These are phyloP conservation scores for Diddensiella caesifluorescens DNA, from an alignment of 805 yeast species.

Conservation along the genomic window DNA sequence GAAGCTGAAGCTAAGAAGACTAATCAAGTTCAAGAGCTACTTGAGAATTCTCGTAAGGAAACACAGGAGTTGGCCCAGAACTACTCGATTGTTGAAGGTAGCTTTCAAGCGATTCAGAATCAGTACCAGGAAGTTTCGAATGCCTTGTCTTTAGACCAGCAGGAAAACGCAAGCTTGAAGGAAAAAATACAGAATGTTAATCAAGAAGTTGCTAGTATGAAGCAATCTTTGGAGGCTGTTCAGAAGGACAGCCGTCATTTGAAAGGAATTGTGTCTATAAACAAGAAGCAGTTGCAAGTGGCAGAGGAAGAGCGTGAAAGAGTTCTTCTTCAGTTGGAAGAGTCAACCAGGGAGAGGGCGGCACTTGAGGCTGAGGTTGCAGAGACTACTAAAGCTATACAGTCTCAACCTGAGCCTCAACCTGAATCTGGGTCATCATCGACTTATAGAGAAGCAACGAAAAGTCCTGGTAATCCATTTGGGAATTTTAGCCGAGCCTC, in stretches of 20 bases:
- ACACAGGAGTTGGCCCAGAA: constrained; percentile 66
- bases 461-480: constrained; percentile 19
- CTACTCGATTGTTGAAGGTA: constrained; percentile 72
- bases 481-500: background rate
- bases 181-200: constrained; percentile 64
- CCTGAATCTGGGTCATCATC: background rate
- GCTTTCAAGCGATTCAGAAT: constrained; percentile 60
- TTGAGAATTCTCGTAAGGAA: constrained; percentile 58
- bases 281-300: constrained; percentile 63
- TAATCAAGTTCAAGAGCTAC: constrained; percentile 59
- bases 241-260: constrained; percentile 56
- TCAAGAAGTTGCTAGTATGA: constrained; percentile 57
- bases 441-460: background rate
- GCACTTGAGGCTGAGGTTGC: constrained; percentile 34
- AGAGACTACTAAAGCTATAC: constrained; percentile 14
- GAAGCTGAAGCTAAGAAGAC: constrained; percentile 76
- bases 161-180: constrained; percentile 57
- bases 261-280: constrained; percentile 57
- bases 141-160: constrained; percentile 61
- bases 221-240: constrained; percentile 48
- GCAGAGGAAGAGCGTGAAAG: constrained; percentile 44
- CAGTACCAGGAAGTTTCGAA: constrained; percentile 57
- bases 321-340: constrained; percentile 28
- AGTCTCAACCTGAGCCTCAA: constrained; percentile 16
- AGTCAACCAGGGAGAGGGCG: constrained; percentile 38